Evolutionary conservation across 805 yeast genomes (phyloP).

Genomic region (Zygotorulaspora sp.): DNA sequence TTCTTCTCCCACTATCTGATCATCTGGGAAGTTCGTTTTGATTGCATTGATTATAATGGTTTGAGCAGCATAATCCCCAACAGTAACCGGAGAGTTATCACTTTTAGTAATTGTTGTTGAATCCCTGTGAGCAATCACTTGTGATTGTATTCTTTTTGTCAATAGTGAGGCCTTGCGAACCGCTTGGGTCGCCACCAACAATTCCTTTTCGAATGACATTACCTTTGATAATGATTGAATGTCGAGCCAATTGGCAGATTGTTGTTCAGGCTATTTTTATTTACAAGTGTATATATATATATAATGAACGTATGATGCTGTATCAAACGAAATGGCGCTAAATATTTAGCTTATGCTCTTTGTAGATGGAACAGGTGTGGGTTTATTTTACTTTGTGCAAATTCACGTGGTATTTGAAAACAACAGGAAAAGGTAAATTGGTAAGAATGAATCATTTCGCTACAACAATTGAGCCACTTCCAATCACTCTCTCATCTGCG

Average conservation of each 20-base stretch:
- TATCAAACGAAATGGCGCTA: too few species aligned
- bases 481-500: conserved; percentile 60
- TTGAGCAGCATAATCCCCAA: conserved; percentile 96
- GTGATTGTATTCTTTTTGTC: conserved; percentile 59
- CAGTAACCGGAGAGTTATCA: conserved; percentile 92
- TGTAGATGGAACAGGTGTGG: conserved; percentile 1
- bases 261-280: too few species aligned
- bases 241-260: too few species aligned
- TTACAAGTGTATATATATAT: too few species aligned
- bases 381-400: conserved; percentile 1
- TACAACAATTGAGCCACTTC: conserved; percentile 43
- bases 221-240: not conserved
- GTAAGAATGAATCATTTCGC: too few species aligned
- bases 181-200: conserved; percentile 78
- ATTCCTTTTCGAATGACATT: conserved; percentile 58
- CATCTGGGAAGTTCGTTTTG: conserved; percentile 71
- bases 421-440: too few species aligned
- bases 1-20: conserved; percentile 92
- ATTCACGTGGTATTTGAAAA: conserved; percentile 8
- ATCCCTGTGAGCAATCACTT: conserved; percentile 45
- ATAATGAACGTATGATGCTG: too few species aligned
- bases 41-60: conserved; percentile 86
- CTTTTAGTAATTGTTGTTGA: conserved; percentile 65
- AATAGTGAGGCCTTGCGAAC: conserved; percentile 81
- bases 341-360: too few species aligned